phyloP scores from a whole-genome alignment of 495 filamentous ascomycete species.

The Penicillium samsonianum region DNA sequence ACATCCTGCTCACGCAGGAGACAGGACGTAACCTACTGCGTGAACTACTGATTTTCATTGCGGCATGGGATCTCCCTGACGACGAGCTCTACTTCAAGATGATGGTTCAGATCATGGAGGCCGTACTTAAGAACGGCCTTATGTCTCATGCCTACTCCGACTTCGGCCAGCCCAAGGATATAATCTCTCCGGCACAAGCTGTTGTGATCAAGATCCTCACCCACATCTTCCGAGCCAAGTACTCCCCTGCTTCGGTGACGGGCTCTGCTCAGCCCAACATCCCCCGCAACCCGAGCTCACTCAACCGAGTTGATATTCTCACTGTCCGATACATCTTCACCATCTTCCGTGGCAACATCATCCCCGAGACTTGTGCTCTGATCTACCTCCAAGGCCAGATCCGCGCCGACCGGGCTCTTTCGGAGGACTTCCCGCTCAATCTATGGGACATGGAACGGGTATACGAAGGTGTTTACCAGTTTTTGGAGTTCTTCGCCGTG shows the following conservation, averaged over 20 bases:
- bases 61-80: conserved; percentile 91
- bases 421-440: conserved; percentile 88
- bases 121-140: conserved; percentile 80
- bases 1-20: conserved; percentile 82
- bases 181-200: conserved; percentile 90
- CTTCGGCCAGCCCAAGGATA: conserved; percentile 90
- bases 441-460: conserved; percentile 96
- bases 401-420: conserved; percentile 60
- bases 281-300: conserved; percentile 35
- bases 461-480: conserved; percentile 86
- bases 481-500: conserved; percentile 91
- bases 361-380: conserved; percentile 87
- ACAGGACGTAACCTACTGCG: conserved; percentile 84
- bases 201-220: conserved; percentile 88
- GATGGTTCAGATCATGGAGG: conserved; percentile 92
- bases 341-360: conserved; percentile 86
- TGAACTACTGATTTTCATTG: conserved; percentile 92
- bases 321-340: conserved; percentile 89
- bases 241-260: conserved; percentile 54
- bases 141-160: conserved; percentile 88
- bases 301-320: conserved; percentile 60
- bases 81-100: conserved; percentile 91
- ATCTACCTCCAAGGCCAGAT: conserved; percentile 94
- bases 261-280: conserved; percentile 40
- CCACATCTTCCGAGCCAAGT: conserved; percentile 78